phyloP scores from a whole-genome alignment of 768 basidiomycete genomes.

The Leccinum arenicola region DNA sequence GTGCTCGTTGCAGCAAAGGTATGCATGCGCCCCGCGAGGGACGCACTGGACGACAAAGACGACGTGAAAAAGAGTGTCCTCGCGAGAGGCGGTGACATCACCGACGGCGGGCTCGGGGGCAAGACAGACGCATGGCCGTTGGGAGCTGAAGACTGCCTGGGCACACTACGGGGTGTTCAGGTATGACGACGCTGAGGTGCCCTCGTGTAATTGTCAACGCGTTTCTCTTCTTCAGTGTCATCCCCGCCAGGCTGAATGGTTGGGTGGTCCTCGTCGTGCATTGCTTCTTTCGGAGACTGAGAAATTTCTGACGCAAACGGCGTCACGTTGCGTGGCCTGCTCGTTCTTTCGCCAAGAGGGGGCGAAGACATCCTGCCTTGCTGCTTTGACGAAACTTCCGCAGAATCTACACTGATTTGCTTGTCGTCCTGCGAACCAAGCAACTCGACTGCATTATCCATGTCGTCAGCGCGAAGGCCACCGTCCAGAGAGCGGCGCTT shows the following conservation, averaged over 20 bases:
- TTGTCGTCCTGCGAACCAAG: neutral
- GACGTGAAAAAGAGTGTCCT: constrained; percentile 53
- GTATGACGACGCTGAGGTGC: constrained; percentile 18
- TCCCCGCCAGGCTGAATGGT: neutral
- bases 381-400: neutral
- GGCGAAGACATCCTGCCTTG: neutral
- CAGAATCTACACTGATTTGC: neutral
- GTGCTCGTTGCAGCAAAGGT: neutral
- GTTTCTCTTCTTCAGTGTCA: neutral
- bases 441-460: neutral
- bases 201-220: constrained; percentile 15
- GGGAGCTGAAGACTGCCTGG: constrained; percentile 15
- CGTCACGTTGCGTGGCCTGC: constrained; percentile 7
- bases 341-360: neutral
- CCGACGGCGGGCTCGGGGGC: constrained; percentile 53
- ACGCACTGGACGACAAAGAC: constrained; percentile 12
- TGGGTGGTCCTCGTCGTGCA: neutral
- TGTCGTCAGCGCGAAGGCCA: neutral
- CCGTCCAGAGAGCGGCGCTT: constrained; percentile 2
- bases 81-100: constrained; percentile 57
- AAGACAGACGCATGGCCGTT: constrained; percentile 40
- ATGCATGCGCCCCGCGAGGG: constrained; percentile 12
- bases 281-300: neutral
- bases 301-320: constrained; percentile 6
- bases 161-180: neutral